These are phyloP conservation scores for Penicillium sp. DNA, from an alignment of 2,329 filamentous ascomycete species.

Conservation along the genomic window DNA sequence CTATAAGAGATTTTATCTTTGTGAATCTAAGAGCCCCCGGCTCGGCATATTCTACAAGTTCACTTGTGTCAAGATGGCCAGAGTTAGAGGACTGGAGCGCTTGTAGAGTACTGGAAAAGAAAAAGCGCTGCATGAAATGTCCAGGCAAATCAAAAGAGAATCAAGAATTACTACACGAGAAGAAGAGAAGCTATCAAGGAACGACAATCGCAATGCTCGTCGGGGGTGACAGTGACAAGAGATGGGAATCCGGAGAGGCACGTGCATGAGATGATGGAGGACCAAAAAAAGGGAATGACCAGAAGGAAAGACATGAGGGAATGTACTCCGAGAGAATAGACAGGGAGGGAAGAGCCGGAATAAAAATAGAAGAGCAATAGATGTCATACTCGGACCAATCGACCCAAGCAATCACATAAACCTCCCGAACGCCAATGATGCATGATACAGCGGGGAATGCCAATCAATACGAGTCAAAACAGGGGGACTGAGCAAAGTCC, in stretches of 20 bases:
- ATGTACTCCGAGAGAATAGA: slow-evolving; percentile 30
- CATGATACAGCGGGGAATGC: slow-evolving; percentile 37
- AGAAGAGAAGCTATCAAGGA: slow-evolving; percentile 23
- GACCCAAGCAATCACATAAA: slow-evolving; percentile 26
- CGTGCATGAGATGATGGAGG: slow-evolving; percentile 22
- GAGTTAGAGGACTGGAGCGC: slow-evolving; percentile 14
- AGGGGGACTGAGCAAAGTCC: slow-evolving; percentile 17
- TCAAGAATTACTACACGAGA: slow-evolving; percentile 23
- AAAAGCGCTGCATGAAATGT: slow-evolving; percentile 20
- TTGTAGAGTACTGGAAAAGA: slow-evolving; percentile 9
- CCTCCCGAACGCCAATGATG: slow-evolving; percentile 46
- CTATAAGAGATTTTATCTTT: neutral
- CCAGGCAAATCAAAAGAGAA: slow-evolving; percentile 3
- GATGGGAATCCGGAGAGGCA: slow-evolving; percentile 37
- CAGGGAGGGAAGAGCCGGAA: slow-evolving; percentile 21
- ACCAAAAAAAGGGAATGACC: slow-evolving; percentile 12
- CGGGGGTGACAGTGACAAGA: slow-evolving; percentile 27
- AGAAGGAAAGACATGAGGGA: slow-evolving; percentile 29
- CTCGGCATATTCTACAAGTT: slow-evolving; percentile 3
- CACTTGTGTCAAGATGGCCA: neutral
- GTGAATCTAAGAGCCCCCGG: neutral
- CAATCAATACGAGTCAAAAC: slow-evolving; percentile 22
- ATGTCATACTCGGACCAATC: slow-evolving; percentile 26
- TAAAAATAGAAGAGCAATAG: slow-evolving; percentile 20
- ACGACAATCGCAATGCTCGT: slow-evolving; percentile 28